Evolutionary conservation across 2,329 filamentous ascomycete genomes (phyloP), one percentile per base, ranked within the genome.

Genomic region (Metarhizium brunneum): DNA sequence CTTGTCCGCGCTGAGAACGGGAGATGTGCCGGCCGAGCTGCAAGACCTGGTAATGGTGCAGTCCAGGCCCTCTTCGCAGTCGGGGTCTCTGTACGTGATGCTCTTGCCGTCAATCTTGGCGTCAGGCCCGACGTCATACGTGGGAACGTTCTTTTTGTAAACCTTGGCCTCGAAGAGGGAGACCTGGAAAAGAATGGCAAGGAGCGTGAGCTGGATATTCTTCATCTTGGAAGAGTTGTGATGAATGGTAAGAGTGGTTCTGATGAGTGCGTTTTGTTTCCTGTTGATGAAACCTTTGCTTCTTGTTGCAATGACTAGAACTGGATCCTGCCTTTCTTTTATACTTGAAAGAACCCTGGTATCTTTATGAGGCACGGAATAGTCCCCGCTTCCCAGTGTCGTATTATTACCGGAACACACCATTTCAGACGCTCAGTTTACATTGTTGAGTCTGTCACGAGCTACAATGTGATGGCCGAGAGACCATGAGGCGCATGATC

Each of bases 71-170:
- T 52, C 52, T 7, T 58, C 54, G 48, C 56, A 59, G 50, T 55
- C 56, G 16, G 58, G 56, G 50, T 58, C 58, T 10, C 50, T 36
- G 43, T 58, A 58, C n/a, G 53, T 54, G 30, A 59, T 59, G 40
- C 29, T 55, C 52, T 55, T 57, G 47, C 58, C 56, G 10, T 13
- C 45, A 49, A 59, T 58, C 25, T 49, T 56, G 49, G 52, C 50
- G 6, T 29, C 53, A n/a, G 52, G 50, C 10, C 54, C 54, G 38
- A 59, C 36, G n/a, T 58, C 58, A n/a, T 52, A 58, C 2, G 58
- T 53, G 1, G 49, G 47, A 6, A 59, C 35, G 32, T 57, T 55
- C 54, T 59, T 59, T 38, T 47, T 56, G 54, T 54, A 55, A 11
- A n/a, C 38, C 42, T 55, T 57, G 47, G 53, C 57, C 6, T 59